Conservation (phyloP, 768 basidiomycete species). For the Collybia nuda region DNA sequence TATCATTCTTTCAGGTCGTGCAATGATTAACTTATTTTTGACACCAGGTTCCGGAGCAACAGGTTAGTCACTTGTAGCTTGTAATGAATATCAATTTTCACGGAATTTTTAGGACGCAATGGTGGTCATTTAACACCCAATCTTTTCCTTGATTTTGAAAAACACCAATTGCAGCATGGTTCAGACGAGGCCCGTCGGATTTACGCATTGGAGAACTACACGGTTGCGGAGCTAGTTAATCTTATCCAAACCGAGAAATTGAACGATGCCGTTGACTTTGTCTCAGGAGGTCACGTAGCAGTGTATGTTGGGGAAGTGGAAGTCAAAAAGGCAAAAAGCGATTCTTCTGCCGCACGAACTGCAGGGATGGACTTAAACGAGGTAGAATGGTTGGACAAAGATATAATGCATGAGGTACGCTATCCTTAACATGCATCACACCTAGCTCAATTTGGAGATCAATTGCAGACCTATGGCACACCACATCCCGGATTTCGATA, state of each 20-base stretch:
- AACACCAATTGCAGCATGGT: constrained; percentile 39
- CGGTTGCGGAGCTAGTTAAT: constrained; percentile 42
- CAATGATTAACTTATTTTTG: neutral
- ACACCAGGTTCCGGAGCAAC: constrained; percentile 71
- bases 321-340: constrained; percentile 29
- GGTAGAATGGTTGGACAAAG: constrained; percentile 45
- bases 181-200: constrained; percentile 54
- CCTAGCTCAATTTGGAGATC: neutral
- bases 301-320: constrained; percentile 51
- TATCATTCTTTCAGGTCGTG: constrained; percentile 1
- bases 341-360: constrained; percentile 51
- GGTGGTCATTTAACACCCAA: constrained; percentile 71
- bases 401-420: constrained; percentile 47
- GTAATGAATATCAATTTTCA: neutral
- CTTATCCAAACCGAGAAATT: constrained; percentile 47
- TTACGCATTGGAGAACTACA: constrained; percentile 58
- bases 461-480: constrained; percentile 39
- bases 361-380: constrained; percentile 49
- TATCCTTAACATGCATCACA: neutral
- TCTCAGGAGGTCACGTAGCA: constrained; percentile 51
- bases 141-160: constrained; percentile 44
- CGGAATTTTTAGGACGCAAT: constrained; percentile 56
- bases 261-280: constrained; percentile 57
- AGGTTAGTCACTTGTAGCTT: constrained; percentile 36
- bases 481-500: constrained; percentile 50